Evolutionary conservation across 805 yeast genomes (phyloP).

Genomic region (Hyphopichia homilentoma): DNA sequence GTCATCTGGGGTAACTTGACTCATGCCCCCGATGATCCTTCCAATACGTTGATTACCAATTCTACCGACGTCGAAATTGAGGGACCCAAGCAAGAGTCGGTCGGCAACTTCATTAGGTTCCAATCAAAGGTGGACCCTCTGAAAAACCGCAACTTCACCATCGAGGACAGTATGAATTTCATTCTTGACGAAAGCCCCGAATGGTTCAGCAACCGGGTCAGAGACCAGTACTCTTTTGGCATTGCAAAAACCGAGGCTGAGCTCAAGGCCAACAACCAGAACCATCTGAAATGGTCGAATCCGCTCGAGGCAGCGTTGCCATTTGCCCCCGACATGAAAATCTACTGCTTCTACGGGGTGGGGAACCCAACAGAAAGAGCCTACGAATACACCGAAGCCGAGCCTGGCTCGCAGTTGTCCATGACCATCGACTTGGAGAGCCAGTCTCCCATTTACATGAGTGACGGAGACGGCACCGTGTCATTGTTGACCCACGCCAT

Average conservation of each 20-base stretch:
- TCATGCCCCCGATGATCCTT: conserved; percentile 69
- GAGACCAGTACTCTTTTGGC: conserved; percentile 76
- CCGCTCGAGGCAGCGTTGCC: conserved; percentile 93
- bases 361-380: conserved; percentile 96
- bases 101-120: conserved; percentile 75
- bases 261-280: conserved; percentile 60
- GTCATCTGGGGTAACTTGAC: conserved; percentile 78
- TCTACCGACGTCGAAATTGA: conserved; percentile 14
- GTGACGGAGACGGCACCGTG: conserved; percentile 97
- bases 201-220: conserved; percentile 68
- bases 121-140: conserved; percentile 27
- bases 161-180: conserved; percentile 64
- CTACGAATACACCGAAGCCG: conserved; percentile 70
- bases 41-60: conserved; percentile 19
- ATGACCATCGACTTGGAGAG: conserved; percentile 68
- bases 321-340: conserved; percentile 86
- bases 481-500: conserved; percentile 81
- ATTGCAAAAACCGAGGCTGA: conserved; percentile 58
- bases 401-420: conserved; percentile 52
- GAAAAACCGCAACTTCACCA: conserved; percentile 54
- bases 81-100: conserved; percentile 39
- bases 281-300: conserved; percentile 84
- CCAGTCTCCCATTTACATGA: conserved; percentile 63
- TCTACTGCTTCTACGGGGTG: conserved; percentile 91
- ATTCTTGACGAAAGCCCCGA: conserved; percentile 62